These are phyloP conservation scores for Sphaerobolus stellatus DNA, from an alignment of 1,284 basidiomycete species.

Conservation along the genomic window DNA sequence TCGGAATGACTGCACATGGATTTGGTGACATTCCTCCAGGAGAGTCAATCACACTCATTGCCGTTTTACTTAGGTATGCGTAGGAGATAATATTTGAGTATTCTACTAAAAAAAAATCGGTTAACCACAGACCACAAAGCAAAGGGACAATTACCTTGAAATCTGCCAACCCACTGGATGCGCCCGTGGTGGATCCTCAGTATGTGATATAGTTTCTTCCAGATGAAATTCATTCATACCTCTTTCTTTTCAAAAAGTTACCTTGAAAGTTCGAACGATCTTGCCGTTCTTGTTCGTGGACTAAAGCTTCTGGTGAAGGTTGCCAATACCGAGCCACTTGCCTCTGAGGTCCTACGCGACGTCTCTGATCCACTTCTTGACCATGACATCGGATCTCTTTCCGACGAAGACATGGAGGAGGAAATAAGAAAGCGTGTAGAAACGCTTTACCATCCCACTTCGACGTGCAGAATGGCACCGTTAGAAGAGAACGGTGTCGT, in stretches of 20 bases:
- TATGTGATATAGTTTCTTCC: slow-evolving; percentile 20
- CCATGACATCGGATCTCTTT: slow-evolving; percentile 23
- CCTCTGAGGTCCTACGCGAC: slow-evolving; percentile 16
- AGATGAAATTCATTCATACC: slow-evolving; percentile 47
- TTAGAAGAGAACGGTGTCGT: slow-evolving; percentile 47
- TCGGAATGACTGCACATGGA: slow-evolving; percentile 20
- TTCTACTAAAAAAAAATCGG: no score
- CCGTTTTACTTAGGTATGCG: slow-evolving; percentile 29
- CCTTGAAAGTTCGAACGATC: slow-evolving; percentile 26
- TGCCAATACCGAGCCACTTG: slow-evolving; percentile 14
- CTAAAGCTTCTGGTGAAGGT: background rate
- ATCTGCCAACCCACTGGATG: slow-evolving; percentile 34
- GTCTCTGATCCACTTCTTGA: slow-evolving; percentile 28
- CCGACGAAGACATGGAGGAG: slow-evolving; percentile 30
- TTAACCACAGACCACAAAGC: slow-evolving; percentile 20
- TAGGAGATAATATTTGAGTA: no score
- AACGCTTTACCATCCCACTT: slow-evolving; percentile 59
- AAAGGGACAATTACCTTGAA: slow-evolving; percentile 36
- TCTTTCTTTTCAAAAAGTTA: slow-evolving; percentile 38
- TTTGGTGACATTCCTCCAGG: slow-evolving; percentile 15
- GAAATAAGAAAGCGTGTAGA: slow-evolving; percentile 47
- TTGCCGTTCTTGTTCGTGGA: background rate
- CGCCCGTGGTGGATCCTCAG: slow-evolving; percentile 43
- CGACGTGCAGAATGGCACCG: slow-evolving; percentile 60
- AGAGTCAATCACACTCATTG: slow-evolving; percentile 31